Evolutionary conservation across 2,329 filamentous ascomycete genomes (phyloP), one percentile per base, ranked within the genome.

Genomic region (Colletotrichum sojae): DNA sequence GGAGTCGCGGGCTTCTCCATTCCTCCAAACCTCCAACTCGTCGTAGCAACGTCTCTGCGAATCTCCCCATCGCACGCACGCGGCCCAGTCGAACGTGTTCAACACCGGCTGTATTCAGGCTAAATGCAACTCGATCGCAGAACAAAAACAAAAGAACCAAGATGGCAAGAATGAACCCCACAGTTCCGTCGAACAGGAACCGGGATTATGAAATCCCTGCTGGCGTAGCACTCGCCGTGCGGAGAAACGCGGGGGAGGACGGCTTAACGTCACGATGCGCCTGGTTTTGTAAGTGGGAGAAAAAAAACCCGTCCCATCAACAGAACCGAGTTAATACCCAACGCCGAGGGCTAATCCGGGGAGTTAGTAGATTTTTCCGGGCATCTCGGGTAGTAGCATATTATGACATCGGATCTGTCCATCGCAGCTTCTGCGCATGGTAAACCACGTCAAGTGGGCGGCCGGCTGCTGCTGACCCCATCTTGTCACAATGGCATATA

Each of bases 201-300:
- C 31, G 46, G 55, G 15, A 22, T 22, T 9, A 15, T 15, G 3
- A 46, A 18, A 62, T 46, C 49, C 59, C 49, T 62, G 59, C 13
- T 36, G 54, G 22, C 49, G 59, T 62, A n/a, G 59, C 10, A 62
- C 36, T 45, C 22, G 22, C 20, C 49, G 59, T 54, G 59, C 36
- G 59, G 59, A 62, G 59, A 62, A 48, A 54, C 59, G 59, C 49
- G 59, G 59, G 59, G 48, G 12, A n/a, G 59, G 31, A n/a, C 31
- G 46, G 12, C 48, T 62, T 36, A 20, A 62, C n/a, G 39, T 25
- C 48, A 16, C n/a, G 31, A 20, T 6, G 31, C 20, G 12, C 16
- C n/a, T n/a, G n/a, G n/a, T n/a, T n/a, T n/a, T n/a, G n/a, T n/a
- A n/a, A n/a, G n/a, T n/a, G n/a, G n/a, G n/a, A n/a, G n/a, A n/a